Percentiles rank a stretch among this genome's conserved stretches.
These are phyloP conservation scores for Moniliella sp. DNA, from an alignment of 1,284 basidiomycete species.

Conservation along the genomic window DNA sequence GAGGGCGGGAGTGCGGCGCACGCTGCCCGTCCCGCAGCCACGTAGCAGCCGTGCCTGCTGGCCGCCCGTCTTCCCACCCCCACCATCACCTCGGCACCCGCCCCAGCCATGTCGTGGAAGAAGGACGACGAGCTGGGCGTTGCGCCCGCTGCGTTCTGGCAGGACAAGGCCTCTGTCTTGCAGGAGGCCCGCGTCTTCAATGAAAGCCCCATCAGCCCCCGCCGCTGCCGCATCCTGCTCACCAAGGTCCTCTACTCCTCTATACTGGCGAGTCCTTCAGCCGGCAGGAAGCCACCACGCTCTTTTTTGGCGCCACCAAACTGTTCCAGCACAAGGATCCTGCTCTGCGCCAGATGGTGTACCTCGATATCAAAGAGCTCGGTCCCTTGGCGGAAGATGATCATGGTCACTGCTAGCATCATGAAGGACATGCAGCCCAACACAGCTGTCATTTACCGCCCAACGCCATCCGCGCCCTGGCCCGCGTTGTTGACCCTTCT, in stretches of 20 bases:
- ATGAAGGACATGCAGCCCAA: constrained; percentile 99
- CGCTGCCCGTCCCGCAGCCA: too few species aligned
- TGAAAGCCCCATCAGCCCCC: constrained; percentile 65
- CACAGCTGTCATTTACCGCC: constrained; percentile 91
- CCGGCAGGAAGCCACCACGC: constrained; percentile 87
- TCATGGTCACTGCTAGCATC: constrained; percentile 98
- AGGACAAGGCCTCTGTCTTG: constrained; percentile 31
- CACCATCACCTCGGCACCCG: too few species aligned
- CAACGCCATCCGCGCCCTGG: constrained; percentile 86
- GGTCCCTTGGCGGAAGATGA: constrained; percentile 82
- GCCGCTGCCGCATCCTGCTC: constrained; percentile 84
- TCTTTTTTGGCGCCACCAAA: constrained; percentile 98
- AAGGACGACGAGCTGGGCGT: constrained; percentile 28
- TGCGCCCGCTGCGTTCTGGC: constrained; percentile 20
- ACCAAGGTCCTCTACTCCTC: constrained; percentile 87
- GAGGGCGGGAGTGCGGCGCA: too few species aligned
- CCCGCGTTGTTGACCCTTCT: constrained; percentile 84
- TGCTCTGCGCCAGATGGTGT: constrained; percentile 88
- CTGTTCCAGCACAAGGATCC: constrained; percentile 97
- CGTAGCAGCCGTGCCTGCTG: too few species aligned
- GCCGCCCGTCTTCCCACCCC: too few species aligned
- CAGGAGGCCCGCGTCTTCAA: constrained; percentile 98
- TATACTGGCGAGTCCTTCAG: constrained; percentile 93
- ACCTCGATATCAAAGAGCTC: constrained; percentile 94
- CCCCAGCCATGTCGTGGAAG: constrained; percentile 34